Base-by-base conservation (phyloP, 352 stramenopile species). In the Globisporangium parvum region DNA sequence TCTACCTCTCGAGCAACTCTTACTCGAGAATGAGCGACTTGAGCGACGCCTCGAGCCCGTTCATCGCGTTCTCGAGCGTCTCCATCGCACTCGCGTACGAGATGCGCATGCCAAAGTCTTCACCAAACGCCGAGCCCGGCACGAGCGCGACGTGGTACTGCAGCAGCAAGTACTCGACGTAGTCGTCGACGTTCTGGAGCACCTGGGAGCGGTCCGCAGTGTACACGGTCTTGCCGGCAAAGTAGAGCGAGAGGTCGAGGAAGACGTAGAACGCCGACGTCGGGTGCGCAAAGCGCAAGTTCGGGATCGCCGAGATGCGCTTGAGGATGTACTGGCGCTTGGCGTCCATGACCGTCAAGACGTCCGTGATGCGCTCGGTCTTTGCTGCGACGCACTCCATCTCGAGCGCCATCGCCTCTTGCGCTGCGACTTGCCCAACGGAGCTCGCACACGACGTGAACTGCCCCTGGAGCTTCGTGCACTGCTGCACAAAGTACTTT, bases 221-320 rank as follows among this genome's bases (percentile, higher is more conserved):
- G 47, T 60, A 72, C 31, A 65, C 71, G 42, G 68, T 65, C 65
- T 81, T 80, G 54, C 70, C 86, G 10, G 80, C 79, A 53, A 93
- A 89, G 62, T 93, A 93, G 52, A 58, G 58, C 3, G 77, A 77
- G 26, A 99, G 70, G 64, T 98, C 92, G 39, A 95, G 75, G 47
- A 98, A 89, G 40, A 98, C 82, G 64, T 99, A 99, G 75, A 99
- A 98, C 15, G 96, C 94, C 24, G 92, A 93, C 53, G 88, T 86
- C 23, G 96, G 94, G 59, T 97, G 81, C 24, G 82, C 73, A 31
- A 90, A 93, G 2, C 56, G 68, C 17, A 98, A 62, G 26, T 88
- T 63, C 4, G 87, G 77, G 47, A 98, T 98, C 26, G 75, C 74
- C n/a, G 66, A 52, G 20, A 98, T 69, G 18, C 82, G 70, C 40